Percentiles rank a stretch among this genome's conserved stretches.
Conservation (phyloP, 2,329 filamentous ascomycete species). For the Xylaria sp. region DNA sequence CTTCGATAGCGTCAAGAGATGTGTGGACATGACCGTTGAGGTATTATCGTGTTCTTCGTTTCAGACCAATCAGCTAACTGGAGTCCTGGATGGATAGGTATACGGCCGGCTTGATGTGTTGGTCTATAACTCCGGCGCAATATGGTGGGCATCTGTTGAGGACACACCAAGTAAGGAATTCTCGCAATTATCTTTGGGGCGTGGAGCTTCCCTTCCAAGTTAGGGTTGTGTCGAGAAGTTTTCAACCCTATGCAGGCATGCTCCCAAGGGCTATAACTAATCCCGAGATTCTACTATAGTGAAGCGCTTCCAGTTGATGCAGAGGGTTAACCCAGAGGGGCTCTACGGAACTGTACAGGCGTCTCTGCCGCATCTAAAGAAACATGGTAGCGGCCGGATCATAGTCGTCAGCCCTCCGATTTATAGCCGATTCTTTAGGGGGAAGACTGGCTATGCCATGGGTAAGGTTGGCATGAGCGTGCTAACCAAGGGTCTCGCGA, state of each 20-base stretch:
- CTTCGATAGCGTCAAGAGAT: constrained; percentile 65
- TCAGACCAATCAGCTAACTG: constrained; percentile 13
- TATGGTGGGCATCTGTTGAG: constrained; percentile 82
- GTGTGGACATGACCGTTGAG: constrained; percentile 67
- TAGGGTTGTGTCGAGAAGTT: background rate
- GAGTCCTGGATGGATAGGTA: constrained; percentile 47
- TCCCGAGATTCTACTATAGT: constrained; percentile 44
- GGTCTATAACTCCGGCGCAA: constrained; percentile 85
- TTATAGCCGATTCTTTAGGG: constrained; percentile 84
- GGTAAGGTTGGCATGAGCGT: constrained; percentile 86
- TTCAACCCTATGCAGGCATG: background rate
- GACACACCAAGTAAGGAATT: constrained; percentile 64
- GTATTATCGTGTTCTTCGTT: constrained; percentile 41
- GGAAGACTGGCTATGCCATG: constrained; percentile 85
- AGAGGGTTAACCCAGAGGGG: constrained; percentile 77
- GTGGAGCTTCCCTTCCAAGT: background rate
- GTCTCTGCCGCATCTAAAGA: constrained; percentile 71
- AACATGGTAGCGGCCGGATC: constrained; percentile 68
- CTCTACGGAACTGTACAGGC: constrained; percentile 78
- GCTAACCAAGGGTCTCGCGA: constrained; percentile 80
- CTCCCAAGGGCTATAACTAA: background rate
- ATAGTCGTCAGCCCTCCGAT: constrained; percentile 86
- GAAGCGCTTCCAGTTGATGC: constrained; percentile 82
- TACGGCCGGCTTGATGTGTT: constrained; percentile 77
- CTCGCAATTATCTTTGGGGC: background rate